Base-by-base conservation (phyloP, 2,329 filamentous ascomycete genomes). In the Rhinocladiella similis region DNA sequence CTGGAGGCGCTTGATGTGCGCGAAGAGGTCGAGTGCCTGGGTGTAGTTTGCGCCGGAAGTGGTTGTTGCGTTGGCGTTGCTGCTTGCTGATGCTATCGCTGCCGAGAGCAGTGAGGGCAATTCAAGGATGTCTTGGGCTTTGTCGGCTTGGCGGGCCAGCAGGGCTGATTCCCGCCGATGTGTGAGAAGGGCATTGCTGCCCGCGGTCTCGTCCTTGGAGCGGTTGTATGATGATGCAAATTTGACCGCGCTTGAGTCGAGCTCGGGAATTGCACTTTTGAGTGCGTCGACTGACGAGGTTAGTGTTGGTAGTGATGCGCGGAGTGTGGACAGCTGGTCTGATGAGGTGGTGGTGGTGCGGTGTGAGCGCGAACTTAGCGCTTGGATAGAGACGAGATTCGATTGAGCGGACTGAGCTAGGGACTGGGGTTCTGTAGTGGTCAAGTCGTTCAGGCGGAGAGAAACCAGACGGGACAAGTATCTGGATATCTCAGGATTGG, bases 111-210 rank as follows among this genome's bases (percentile, higher is more conserved):
- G 77, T 0, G 88, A 86, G 0, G 94, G 94, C 27, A 99, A 82
- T 67, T 97, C 93, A 57, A 99, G 84, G 29, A 97, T 87, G 70
- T 97, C 92, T 27, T 91, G 88, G 2, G 97, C 80, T 53, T 93
- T 85, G 70, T 97, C 93, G 25, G 93, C 87, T 70, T 97, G 97
- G 47, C 90, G 83, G 16, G 90, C 84, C 14, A 97, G 79, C 19
- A 96, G 80, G 68, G 97, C 83, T 0, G 90, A 89, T 68, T 88
- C 87, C 67, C 89, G 90, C 63, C 94, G 84, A 22, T 87, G 78
- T 49, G 86, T 85, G 25, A 97, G 79, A 0, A 90, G 76, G 48
- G 85, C 81, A 63, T 85, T 87, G 59, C 88, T 85, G 51, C 81
- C 81, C 10, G 46, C 35, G 18, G 41, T 87, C 56, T 63, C 60